Base-by-base conservation (phyloP, 192 early-diverging fungal species). In the Coemansia sp. region DNA sequence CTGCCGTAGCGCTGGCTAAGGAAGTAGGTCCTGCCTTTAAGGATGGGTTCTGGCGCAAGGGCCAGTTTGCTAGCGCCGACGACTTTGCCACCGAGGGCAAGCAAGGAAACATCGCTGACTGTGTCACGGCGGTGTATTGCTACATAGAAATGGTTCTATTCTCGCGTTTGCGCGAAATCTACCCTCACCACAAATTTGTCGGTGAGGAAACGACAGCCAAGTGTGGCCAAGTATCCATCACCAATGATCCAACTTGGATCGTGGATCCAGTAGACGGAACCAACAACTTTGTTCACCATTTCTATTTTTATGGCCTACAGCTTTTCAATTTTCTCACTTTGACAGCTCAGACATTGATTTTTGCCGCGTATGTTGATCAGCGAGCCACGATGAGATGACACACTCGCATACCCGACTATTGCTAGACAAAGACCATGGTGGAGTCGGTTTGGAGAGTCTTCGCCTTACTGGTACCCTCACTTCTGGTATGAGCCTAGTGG, bases 221-320 rank as follows among this genome's bases (percentile, higher is more conserved):
- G 70, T 41, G 29, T 27, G 81, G 73, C 22, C 53, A 79, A 31
- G 89, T 18, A 31, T 83, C 38, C 86, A 85, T 70, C 63, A 90
- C 92, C 20, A 72, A 92, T 69, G 85, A 88, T 16, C 94, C 93
- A 13, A 95, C 95, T 0, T 96, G 95, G 94, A 90, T 95, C 49
- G 91, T 97, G 22, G 96, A 98, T 70, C 96, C 96, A 1, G 90
- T 83, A 73, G 90, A 93, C 68, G 91, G 92, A 27, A 92, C 90
- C 16, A 90, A 90, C 75, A 91, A 93, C 82, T 94, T 95, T 80
- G 86, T 82, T 27, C 82, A 79, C 62, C 86, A 87, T 11, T 93
- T 95, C 66, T 96, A 94, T 1, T 96, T 89, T 1, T 36, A 36
- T 7, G 7, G 71, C 7, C 80, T 95, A 49, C 93, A 92, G 5